Percentiles rank a stretch among this genome's conserved stretches.
Evolutionary conservation across 2,329 filamentous ascomycete species (phyloP).

Genomic region (Trichophyton schoenleinii): DNA sequence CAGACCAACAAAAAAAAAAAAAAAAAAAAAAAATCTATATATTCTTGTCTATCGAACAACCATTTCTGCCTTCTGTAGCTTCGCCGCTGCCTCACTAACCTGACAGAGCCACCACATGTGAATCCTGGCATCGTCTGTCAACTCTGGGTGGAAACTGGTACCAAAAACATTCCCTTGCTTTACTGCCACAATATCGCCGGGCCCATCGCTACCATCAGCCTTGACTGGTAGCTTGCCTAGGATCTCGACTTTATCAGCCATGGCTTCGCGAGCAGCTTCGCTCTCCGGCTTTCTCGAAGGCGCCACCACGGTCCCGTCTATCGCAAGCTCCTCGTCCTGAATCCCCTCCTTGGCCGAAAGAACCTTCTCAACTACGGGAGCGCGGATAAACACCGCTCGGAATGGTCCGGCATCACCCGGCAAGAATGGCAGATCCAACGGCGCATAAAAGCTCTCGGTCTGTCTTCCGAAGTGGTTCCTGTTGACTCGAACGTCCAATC

Average conservation of each 20-base stretch:
- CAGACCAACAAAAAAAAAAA: not conserved
- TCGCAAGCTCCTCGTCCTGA: constrained; percentile 38
- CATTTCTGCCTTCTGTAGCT: constrained; percentile 13
- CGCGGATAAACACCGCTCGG: constrained; percentile 81
- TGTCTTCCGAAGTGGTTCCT: constrained; percentile 93
- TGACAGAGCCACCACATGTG: constrained; percentile 87
- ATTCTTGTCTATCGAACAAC: constrained; percentile 7
- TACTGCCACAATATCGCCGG: constrained; percentile 72
- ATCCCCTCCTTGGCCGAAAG: constrained; percentile 42
- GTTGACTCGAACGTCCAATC: constrained; percentile 78
- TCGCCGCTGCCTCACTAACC: constrained; percentile 39
- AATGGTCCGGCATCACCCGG: constrained; percentile 42
- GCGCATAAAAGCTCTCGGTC: constrained; percentile 75
- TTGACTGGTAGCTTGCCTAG: constrained; percentile 45
- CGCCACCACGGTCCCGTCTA: constrained; percentile 44
- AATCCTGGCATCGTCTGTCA: constrained; percentile 77
- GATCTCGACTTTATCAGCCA: constrained; percentile 43
- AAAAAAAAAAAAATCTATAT: not conserved
- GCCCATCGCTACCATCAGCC: constrained; percentile 34
- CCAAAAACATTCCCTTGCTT: constrained; percentile 84
- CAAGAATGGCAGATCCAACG: constrained; percentile 61
- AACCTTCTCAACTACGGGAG: constrained; percentile 80
- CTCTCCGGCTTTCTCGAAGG: constrained; percentile 41
- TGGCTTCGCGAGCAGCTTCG: constrained; percentile 30
- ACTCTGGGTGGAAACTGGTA: constrained; percentile 88